Percentiles rank a stretch among this genome's conserved stretches.
phyloP scores from a whole-genome alignment of 2,329 filamentous ascomycete species.

The Teratosphaeria destructans region DNA sequence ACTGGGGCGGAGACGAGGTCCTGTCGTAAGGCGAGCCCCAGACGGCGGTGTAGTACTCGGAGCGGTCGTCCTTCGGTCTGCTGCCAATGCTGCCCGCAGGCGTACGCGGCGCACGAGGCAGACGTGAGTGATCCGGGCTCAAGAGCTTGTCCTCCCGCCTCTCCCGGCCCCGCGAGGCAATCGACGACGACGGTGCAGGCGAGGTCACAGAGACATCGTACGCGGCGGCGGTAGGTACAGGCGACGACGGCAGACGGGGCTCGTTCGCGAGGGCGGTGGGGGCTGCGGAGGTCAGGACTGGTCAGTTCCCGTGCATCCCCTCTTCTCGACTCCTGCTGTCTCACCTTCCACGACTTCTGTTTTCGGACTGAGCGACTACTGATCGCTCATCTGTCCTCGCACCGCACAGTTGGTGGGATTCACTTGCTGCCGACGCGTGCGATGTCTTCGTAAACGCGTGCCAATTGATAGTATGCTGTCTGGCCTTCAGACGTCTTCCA shows the following conservation, averaged over 20 bases:
- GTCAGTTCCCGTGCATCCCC: neutral
- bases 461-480: neutral
- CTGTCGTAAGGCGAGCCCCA: slow-evolving; percentile 87
- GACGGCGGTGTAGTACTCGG: slow-evolving; percentile 54
- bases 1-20: slow-evolving; percentile 38
- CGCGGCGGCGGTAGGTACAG: neutral
- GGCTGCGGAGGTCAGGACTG: neutral
- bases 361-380: slow-evolving; percentile 4
- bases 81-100: slow-evolving; percentile 16
- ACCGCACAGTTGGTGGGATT: neutral
- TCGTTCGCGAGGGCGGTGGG: slow-evolving; percentile 2
- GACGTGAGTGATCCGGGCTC: slow-evolving; percentile 14
- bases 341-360: slow-evolving; percentile 6
- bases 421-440: neutral
- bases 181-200: neutral
- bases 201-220: slow-evolving; percentile 6
- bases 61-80: slow-evolving; percentile 16
- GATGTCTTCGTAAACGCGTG: neutral
- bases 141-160: slow-evolving; percentile 3
- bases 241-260: slow-evolving; percentile 6
- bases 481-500: neutral
- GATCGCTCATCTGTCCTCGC: slow-evolving; percentile 5
- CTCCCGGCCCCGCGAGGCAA: slow-evolving; percentile 1
- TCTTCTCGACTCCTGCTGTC: neutral
- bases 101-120: slow-evolving; percentile 17